Base-by-base conservation (phyloP, 139 green algal genomes). In the Mesotaenium endlicherianum region DNA sequence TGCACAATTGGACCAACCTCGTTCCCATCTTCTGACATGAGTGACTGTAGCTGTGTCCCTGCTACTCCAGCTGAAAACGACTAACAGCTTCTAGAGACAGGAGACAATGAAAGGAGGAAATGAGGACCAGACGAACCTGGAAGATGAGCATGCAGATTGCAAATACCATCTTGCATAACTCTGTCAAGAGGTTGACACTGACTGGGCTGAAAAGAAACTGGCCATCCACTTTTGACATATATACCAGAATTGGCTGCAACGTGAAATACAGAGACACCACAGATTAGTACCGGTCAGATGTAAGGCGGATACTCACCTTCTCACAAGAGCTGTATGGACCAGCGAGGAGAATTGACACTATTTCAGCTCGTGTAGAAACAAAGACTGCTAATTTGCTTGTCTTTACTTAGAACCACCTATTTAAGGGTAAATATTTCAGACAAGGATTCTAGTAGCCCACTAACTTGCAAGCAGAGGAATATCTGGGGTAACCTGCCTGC, bases 231-330 rank as follows among this genome's bases (percentile, higher is more conserved):
- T 98, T 98, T 2, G 90, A 93, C 88, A 98, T 88, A 83, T 97
- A 95, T 75, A 98, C 96, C 69, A 98, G 91, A 64, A 98, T 95
- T 4, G 95, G 95, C 80, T 97, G 93, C 70, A 98, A 59, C 40
- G 16, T 75, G 11, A 16, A 14, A 42, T 26, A 75, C 14, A 14
- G 14, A 31, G 34, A 11, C 17, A 14, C 14, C 14, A 47, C 64
- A 58, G 64, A 75, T 58, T 31, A 75, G 64, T 11, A 17, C 64
- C 40, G 40, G 64, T 26, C 53, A 34, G 20, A 26, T 20, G 26
- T 34, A 64, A 64, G 26, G 26, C 26, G 26, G 26, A 64, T 26
- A 20, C 26, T 64, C 26, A 64, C 26, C 53, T 34, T 64, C 26
- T 34, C 20, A 64, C 26, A 64, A 64, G 26, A 20, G 26, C 20